These are phyloP conservation scores for Mucuna pruriens DNA, from an alignment of 306 rosid species.

Conservation along the genomic window DNA sequence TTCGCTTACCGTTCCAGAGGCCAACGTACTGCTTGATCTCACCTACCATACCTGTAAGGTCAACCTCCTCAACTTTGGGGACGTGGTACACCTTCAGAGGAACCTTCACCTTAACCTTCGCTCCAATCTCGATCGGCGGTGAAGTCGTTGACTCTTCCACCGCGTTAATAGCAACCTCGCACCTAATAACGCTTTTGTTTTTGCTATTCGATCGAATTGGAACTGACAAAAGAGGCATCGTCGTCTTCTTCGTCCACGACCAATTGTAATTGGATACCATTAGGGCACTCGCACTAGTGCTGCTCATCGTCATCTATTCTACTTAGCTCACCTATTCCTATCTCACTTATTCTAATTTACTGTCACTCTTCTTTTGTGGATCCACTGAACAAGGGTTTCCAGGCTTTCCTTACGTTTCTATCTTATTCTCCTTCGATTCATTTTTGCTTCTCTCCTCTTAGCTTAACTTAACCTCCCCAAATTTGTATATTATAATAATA, in stretches of 20 bases:
- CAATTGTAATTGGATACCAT: slow-evolving; percentile 14
- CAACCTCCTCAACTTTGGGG: slow-evolving; percentile 72
- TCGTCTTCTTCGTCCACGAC: slow-evolving; percentile 8
- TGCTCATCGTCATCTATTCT: too few species aligned
- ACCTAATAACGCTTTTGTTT: slow-evolving; percentile 19
- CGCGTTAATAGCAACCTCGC: slow-evolving; percentile 51
- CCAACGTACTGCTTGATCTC: slow-evolving; percentile 79
- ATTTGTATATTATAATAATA: background rate
- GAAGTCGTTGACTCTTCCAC: slow-evolving; percentile 48
- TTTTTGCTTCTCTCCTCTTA: background rate
- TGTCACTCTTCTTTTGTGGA: background rate
- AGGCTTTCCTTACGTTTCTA: background rate
- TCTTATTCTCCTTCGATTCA: background rate
- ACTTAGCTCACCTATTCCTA: background rate
- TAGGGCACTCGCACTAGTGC: slow-evolving; percentile 1
- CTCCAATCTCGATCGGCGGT: slow-evolving; percentile 56
- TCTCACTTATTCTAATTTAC: background rate
- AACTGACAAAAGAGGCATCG: background rate
- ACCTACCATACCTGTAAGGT: slow-evolving; percentile 80
- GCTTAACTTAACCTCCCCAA: background rate
- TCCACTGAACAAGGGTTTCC: background rate
- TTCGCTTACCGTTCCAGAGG: slow-evolving; percentile 84
- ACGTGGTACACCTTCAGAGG: slow-evolving; percentile 88
- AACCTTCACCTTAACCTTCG: slow-evolving; percentile 77
- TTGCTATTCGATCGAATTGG: background rate